Conservation (phyloP, 1,139 yeast genomes). For the Geotrichum klebahnii region DNA sequence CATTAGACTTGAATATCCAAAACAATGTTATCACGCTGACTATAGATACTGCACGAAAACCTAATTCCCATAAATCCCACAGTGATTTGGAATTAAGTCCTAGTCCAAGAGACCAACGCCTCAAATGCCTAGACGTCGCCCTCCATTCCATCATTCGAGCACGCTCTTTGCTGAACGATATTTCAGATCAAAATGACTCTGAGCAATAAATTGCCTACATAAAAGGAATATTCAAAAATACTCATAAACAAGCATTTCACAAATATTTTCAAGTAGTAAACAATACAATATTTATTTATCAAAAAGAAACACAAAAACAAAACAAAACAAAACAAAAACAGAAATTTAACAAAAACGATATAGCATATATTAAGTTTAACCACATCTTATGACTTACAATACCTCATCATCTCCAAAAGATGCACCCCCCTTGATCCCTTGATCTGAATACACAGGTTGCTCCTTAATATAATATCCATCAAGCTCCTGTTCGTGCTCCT, state of each 20-base stretch:
- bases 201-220: too few species aligned
- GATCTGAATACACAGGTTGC: background rate
- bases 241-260: too few species aligned
- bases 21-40: background rate
- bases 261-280: too few species aligned
- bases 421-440: background rate
- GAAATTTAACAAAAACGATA: too few species aligned
- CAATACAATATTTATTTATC: too few species aligned
- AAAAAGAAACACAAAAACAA: too few species aligned
- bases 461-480: background rate
- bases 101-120: background rate
- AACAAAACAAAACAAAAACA: too few species aligned
- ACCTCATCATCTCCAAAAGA: slow-evolving; percentile 3
- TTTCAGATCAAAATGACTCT: background rate
- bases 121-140: background rate
- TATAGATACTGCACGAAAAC: background rate
- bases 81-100: background rate
- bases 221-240: too few species aligned
- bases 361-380: too few species aligned
- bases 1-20: background rate
- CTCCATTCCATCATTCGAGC: slow-evolving; percentile 2
- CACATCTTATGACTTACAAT: too few species aligned
- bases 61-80: background rate
- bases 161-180: slow-evolving; percentile 7
- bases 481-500: too few species aligned